These are phyloP conservation scores for Gaeumannomyces sp. DNA, from an alignment of 2,329 filamentous ascomycete genomes.

Conservation along the genomic window DNA sequence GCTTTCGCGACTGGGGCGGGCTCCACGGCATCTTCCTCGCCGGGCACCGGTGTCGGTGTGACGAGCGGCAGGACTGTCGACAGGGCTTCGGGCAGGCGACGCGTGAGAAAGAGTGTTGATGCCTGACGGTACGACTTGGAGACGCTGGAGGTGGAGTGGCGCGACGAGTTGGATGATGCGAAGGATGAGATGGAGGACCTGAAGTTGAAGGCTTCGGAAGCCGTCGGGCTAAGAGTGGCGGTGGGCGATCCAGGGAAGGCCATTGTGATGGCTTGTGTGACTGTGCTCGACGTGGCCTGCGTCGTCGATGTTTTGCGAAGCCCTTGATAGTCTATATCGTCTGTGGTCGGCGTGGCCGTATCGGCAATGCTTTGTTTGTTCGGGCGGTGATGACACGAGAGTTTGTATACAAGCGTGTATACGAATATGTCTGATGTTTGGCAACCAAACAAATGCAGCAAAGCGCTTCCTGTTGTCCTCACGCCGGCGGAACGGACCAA, in stretches of 20 bases:
- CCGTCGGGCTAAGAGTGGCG: conserved; percentile 39
- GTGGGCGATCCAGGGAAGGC: conserved; percentile 37
- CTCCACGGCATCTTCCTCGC: conserved; percentile 24
- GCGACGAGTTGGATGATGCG: conserved; percentile 57
- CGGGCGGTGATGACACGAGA: neutral
- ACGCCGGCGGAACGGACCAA: neutral
- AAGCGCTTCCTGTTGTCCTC: neutral
- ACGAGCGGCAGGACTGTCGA: conserved; percentile 81
- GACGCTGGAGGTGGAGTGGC: conserved; percentile 63
- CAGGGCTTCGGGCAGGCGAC: conserved; percentile 82
- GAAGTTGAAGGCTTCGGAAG: conserved; percentile 38
- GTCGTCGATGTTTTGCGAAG: too few species aligned
- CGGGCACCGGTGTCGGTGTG: conserved; percentile 40
- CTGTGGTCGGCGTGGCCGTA: neutral
- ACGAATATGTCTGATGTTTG: too few species aligned
- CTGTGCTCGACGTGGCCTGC: too few species aligned
- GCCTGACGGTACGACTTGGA: conserved; percentile 93
- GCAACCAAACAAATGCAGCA: neutral
- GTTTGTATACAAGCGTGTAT: too few species aligned
- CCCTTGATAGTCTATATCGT: too few species aligned
- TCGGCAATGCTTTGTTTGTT: neutral
- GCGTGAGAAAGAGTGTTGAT: conserved; percentile 89
- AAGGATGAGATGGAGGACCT: conserved; percentile 52
- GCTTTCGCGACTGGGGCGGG: conserved; percentile 72
- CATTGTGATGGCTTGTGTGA: conserved; percentile 24